phyloP scores from a whole-genome alignment of 768 basidiomycete genomes.

The Dendrothele bispora region DNA sequence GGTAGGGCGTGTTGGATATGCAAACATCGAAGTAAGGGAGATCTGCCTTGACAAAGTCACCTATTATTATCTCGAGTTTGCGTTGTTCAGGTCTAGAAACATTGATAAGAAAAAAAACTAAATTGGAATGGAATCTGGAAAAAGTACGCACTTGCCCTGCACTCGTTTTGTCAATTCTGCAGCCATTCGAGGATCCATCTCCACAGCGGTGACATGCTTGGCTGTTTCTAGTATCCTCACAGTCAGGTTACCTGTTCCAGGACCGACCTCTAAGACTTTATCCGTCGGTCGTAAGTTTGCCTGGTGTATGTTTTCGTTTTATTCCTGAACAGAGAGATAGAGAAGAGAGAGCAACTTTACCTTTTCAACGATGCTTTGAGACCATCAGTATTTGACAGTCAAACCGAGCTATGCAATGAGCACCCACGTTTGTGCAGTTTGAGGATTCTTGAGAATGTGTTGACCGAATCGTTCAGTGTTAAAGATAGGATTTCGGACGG shows the following conservation, averaged over 20 bases:
- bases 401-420: constrained; percentile 3
- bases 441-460: constrained; percentile 94
- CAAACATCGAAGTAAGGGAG: constrained; percentile 98
- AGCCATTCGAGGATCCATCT: constrained; percentile 99
- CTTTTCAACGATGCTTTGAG: constrained; percentile 60
- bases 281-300: constrained; percentile 93
- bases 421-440: constrained; percentile 83
- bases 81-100: constrained; percentile 83
- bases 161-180: constrained; percentile 96
- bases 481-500: constrained; percentile 83
- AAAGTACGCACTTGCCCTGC: constrained; percentile 86
- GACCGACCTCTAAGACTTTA: constrained; percentile 95
- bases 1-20: constrained; percentile 99
- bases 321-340: background rate
- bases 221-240: constrained; percentile 91
- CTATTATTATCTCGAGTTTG: constrained; percentile 92
- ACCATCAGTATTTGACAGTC: constrained; percentile 10
- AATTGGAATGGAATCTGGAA: background rate
- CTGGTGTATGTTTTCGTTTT: constrained; percentile 34
- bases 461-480: constrained; percentile 96
- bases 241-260: constrained; percentile 96
- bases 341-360: constrained; percentile 21
- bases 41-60: constrained; percentile 98
- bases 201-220: constrained; percentile 90
- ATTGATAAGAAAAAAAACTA: background rate